Conservation (phyloP, 164 flowering plant species). For the Umbilicus rupestris region DNA sequence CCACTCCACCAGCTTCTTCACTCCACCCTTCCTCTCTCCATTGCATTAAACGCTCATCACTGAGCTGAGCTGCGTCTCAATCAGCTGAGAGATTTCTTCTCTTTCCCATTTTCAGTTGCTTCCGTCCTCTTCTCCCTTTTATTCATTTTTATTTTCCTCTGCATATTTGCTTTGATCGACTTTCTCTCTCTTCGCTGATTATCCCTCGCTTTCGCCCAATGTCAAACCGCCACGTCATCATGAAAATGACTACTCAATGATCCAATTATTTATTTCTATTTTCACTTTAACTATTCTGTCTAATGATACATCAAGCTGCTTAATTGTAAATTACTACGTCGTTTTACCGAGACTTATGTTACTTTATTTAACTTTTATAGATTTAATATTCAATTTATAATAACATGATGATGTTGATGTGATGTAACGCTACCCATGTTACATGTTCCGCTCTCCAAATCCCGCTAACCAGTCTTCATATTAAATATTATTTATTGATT, state of each 20-base stretch:
- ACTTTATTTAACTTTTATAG: no score
- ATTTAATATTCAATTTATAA: background rate
- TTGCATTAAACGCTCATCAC: no score
- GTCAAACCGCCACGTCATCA: background rate
- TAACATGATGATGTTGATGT: background rate
- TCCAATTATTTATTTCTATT: background rate
- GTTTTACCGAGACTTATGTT: no score
- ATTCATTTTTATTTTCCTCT: no score
- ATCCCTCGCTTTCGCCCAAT: background rate
- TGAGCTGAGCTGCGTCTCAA: background rate
- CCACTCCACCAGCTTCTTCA: no score
- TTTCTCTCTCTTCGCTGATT: background rate
- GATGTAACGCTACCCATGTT: slow-evolving; percentile 4
- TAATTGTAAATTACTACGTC: no score
- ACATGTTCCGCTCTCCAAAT: background rate
- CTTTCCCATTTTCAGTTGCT: background rate
- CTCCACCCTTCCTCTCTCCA: no score
- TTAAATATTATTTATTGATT: no score
- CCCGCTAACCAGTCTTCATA: background rate
- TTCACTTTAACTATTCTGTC: background rate
- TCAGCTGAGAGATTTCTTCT: background rate
- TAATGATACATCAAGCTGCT: no score
- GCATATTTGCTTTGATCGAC: no score
- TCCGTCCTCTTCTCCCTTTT: background rate
- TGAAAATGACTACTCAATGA: background rate